These are phyloP conservation scores for Starmerella floricola DNA, from an alignment of 805 yeast species.

Conservation along the genomic window DNA sequence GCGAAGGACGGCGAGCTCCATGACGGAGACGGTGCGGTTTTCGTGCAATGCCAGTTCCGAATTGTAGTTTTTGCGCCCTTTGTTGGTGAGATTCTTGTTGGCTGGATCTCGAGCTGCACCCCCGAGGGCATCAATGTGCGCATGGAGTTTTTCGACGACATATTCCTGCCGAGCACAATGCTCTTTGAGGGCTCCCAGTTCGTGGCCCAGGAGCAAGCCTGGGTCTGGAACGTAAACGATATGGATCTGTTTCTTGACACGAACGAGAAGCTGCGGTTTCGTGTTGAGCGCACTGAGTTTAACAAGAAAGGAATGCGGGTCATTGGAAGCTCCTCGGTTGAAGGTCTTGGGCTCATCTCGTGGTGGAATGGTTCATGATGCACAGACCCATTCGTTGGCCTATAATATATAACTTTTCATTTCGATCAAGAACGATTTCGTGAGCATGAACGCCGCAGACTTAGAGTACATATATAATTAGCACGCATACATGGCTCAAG, in stretches of 20 bases:
- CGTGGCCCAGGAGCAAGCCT: slow-evolving; percentile 66
- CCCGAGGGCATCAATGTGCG: slow-evolving; percentile 74
- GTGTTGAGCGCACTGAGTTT: slow-evolving; percentile 82
- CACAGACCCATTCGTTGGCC: neutral
- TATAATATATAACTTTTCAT: neutral
- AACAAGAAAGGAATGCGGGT: slow-evolving; percentile 67
- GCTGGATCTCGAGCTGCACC: slow-evolving; percentile 84
- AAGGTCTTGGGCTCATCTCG: slow-evolving; percentile 90
- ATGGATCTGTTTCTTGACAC: slow-evolving; percentile 74
- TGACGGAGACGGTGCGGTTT: slow-evolving; percentile 92
- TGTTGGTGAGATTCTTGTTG: slow-evolving; percentile 82
- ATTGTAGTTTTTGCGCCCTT: slow-evolving; percentile 83
- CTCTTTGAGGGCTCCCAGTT: slow-evolving; percentile 67
- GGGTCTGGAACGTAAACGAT: slow-evolving; percentile 79
- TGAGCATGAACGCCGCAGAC: no score
- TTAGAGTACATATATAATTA: no score
- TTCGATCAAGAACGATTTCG: no score
- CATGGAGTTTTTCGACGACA: slow-evolving; percentile 82
- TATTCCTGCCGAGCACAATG: slow-evolving; percentile 72
- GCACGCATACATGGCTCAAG: no score
- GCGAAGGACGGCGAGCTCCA: slow-evolving; percentile 78
- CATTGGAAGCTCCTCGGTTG: slow-evolving; percentile 82
- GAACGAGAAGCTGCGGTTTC: slow-evolving; percentile 80
- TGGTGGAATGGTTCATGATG: slow-evolving; percentile 73
- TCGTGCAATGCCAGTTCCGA: slow-evolving; percentile 56